Conservation (phyloP, 129 eudicot species). For the Arctium minus region DNA sequence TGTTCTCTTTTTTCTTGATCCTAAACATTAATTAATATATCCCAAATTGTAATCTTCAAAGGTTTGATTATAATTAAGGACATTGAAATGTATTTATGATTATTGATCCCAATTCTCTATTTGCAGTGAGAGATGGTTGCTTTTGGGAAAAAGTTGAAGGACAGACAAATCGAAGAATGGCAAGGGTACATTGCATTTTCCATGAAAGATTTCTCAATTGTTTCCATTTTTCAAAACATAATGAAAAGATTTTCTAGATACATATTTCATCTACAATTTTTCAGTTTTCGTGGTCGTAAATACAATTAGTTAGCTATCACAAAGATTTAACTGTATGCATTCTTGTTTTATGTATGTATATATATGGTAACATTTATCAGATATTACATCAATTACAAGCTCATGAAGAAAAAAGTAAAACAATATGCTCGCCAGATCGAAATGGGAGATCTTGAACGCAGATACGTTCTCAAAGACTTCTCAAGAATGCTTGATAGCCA, state of each 20-base stretch:
- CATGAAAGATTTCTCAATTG: neutral
- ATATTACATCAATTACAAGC: constrained; percentile 85
- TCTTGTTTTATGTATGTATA: no score
- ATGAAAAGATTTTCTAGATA: neutral
- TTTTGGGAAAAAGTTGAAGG: constrained; percentile 89
- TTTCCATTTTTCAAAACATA: neutral
- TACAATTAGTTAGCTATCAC: neutral
- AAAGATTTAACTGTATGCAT: neutral
- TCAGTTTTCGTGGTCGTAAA: no score
- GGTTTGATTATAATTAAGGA: neutral
- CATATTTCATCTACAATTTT: neutral
- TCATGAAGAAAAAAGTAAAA: constrained; percentile 84
- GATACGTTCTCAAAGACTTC: constrained; percentile 82
- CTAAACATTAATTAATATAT: no score
- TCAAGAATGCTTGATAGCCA: constrained; percentile 82
- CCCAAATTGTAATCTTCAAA: neutral
- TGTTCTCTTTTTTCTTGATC: neutral
- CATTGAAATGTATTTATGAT: neutral
- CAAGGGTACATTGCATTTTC: constrained; percentile 48
- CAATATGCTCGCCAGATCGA: constrained; percentile 63
- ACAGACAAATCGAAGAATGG: constrained; percentile 89
- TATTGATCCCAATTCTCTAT: neutral
- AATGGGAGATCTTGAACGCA: constrained; percentile 56
- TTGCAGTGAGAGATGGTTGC: constrained; percentile 79
- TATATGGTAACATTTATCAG: constrained; percentile 31